phyloP scores from a whole-genome alignment of 139 green algal species.

The Astrephomene gubernaculifera region DNA sequence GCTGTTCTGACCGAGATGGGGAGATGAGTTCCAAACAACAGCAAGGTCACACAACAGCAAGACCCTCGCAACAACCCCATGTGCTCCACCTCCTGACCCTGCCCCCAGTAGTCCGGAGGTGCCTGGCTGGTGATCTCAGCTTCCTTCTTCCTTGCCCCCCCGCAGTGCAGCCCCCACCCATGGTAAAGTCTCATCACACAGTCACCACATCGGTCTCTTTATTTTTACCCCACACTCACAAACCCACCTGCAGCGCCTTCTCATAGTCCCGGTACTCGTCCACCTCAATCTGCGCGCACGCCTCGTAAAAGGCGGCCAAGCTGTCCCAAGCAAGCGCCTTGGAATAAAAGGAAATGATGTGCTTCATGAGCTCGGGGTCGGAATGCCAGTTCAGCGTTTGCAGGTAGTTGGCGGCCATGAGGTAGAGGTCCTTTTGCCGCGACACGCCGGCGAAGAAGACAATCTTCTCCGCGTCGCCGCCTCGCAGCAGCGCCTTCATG shows the following conservation, averaged over 20 bases:
- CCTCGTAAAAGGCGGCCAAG: constrained; percentile 84
- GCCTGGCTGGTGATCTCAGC: too few species aligned
- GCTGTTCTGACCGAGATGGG: too few species aligned
- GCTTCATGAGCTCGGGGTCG: constrained; percentile 78
- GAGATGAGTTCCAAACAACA: too few species aligned
- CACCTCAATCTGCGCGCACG: constrained; percentile 86
- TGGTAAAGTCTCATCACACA: too few species aligned
- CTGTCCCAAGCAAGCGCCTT: constrained; percentile 59
- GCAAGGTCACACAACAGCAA: too few species aligned
- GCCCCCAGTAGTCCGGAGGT: too few species aligned
- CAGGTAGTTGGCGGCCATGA: constrained; percentile 87
- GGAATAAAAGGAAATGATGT: constrained; percentile 87
- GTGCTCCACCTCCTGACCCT: too few species aligned
- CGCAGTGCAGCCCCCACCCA: too few species aligned
- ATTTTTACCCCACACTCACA: too few species aligned
- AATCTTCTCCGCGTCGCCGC: constrained; percentile 86
- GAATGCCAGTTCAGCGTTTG: constrained; percentile 86
- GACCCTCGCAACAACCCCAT: too few species aligned
- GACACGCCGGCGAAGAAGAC: constrained; percentile 89
- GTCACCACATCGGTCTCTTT: too few species aligned
- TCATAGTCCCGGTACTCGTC: constrained; percentile 86
- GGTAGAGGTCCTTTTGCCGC: constrained; percentile 80
- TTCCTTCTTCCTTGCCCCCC: too few species aligned
- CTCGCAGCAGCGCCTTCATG: constrained; percentile 83
- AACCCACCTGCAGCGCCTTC: constrained; percentile 74